Base-by-base conservation (phyloP, 768 basidiomycete species). In the button mushroom (Agaricus bisporus) region DNA sequence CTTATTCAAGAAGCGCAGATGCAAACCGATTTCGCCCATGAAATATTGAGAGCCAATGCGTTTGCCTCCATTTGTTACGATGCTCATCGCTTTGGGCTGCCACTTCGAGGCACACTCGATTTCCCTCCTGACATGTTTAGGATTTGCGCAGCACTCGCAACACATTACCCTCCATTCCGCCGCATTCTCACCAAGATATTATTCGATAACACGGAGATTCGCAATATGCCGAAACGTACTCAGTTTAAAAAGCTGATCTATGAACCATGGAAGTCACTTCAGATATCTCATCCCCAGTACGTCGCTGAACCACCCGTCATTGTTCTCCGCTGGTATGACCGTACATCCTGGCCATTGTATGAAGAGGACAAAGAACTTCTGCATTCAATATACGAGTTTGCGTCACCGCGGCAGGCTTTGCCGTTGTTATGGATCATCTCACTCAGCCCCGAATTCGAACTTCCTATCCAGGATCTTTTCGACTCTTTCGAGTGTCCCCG, bases 231-330 rank as follows among this genome's bases (percentile, higher is more conserved):
- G 5, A 41, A 60, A 17, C 44, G 45, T 15, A 39, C 57, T 36
- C 68, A 66, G 43, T 51, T 68, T 18, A 18, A 45, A 14, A 53
- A 52, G 14, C 54, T 68, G 14, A 56, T 69, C 10, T 48, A 62
- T 7, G 50, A 58, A n/a, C 64, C 64, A 5, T 54, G 66, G 10
- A 41, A 41, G 11, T 47, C 26, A 12, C 45, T 56, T 10, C 41
- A 44, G 7, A 32, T 59, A 10, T 47, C 63, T 10, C 45, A 46
- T 28, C 45, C 45, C 9, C 28, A 15, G 2, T 46, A 46, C 29
- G 25, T 46, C 28, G 7, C 26, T 7, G 29, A 11, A 9, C 45
- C 45, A 12, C 45, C 28, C 12, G 25, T 46, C 1, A 46, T 46
- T n/a, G 5, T 46, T 14, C 45, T 29, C n/a, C 29, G 15, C n/a